A percentile compares a stretch with the other conserved stretches of the same genome.
phyloP scores from a whole-genome alignment of 768 basidiomycete genomes.

The Infundibulicybe gibba region DNA sequence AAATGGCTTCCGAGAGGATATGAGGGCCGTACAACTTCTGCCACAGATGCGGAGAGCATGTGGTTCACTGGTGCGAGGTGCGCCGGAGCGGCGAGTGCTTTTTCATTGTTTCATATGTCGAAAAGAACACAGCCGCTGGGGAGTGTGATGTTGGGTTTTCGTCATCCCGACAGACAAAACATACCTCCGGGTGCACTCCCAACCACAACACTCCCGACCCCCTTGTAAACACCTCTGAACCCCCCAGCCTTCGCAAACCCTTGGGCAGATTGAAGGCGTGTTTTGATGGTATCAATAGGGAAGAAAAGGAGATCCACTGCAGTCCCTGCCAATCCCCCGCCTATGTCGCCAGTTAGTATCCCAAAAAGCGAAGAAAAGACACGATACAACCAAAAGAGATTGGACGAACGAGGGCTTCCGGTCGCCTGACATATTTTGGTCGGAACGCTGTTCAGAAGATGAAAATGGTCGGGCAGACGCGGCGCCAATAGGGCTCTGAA shows the following conservation, averaged over 20 bases:
- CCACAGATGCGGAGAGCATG: slow-evolving; percentile 55
- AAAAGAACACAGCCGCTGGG: slow-evolving; percentile 94
- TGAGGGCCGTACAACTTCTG: slow-evolving; percentile 46
- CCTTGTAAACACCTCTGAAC: slow-evolving; percentile 88
- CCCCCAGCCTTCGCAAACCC: slow-evolving; percentile 88
- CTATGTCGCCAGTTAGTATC: slow-evolving; percentile 9
- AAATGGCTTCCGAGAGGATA: slow-evolving; percentile 9
- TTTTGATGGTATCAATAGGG: slow-evolving; percentile 96
- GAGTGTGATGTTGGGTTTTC: slow-evolving; percentile 1
- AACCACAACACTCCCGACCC: slow-evolving; percentile 89
- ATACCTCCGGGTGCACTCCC: slow-evolving; percentile 93
- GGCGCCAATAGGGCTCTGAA: background rate
- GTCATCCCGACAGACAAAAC: background rate
- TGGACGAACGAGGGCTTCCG: slow-evolving; percentile 24
- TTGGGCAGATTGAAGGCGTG: slow-evolving; percentile 83
- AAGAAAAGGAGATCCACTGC: slow-evolving; percentile 95
- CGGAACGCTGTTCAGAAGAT: background rate
- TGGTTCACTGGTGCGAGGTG: slow-evolving; percentile 59
- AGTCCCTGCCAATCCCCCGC: slow-evolving; percentile 81
- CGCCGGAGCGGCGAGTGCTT: slow-evolving; percentile 57
- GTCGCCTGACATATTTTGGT: background rate
- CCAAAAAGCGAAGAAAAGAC: background rate
- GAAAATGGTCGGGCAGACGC: background rate
- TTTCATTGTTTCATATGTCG: slow-evolving; percentile 90
- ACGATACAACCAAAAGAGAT: slow-evolving; percentile 22